Conservation (phyloP, 306 rosid species). For the Carpinus fangiana region DNA sequence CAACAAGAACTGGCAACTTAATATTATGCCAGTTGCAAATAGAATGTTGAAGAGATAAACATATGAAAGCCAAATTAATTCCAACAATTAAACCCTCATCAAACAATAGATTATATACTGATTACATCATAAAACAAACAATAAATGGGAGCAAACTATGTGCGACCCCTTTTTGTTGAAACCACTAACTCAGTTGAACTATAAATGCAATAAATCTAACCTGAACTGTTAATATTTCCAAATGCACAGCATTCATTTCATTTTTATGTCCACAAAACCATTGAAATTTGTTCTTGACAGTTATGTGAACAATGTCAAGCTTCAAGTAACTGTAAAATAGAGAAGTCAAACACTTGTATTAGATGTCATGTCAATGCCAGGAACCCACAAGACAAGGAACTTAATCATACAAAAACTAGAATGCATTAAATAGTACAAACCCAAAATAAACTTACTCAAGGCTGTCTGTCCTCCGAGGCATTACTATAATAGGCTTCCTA, state of each 20-base stretch:
- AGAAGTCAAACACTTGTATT: constrained; percentile 32
- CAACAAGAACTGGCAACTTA: too few species aligned
- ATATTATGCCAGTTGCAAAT: too few species aligned
- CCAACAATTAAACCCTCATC: background rate
- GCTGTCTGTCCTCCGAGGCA: constrained; percentile 91
- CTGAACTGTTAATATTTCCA: constrained; percentile 78
- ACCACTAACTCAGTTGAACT: constrained; percentile 14
- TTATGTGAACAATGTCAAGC: constrained; percentile 94
- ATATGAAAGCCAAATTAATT: background rate
- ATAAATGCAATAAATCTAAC: constrained; percentile 44
- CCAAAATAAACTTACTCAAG: constrained; percentile 63
- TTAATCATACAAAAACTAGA: background rate
- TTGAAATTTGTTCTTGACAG: constrained; percentile 74
- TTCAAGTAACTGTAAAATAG: constrained; percentile 75
- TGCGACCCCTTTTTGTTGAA: constrained; percentile 15
- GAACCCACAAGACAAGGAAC: constrained; percentile 9
- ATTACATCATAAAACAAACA: background rate
- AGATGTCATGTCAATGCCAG: constrained; percentile 11
- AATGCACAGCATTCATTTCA: constrained; percentile 79
- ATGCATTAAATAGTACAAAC: constrained; percentile 15
- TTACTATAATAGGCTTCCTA: constrained; percentile 85
- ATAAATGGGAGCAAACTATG: constrained; percentile 8
- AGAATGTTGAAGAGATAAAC: too few species aligned
- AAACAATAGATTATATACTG: background rate
- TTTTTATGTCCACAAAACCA: constrained; percentile 88